phyloP scores from a whole-genome alignment of 2,329 filamentous ascomycete genomes.

The Sporothrix inflata region DNA sequence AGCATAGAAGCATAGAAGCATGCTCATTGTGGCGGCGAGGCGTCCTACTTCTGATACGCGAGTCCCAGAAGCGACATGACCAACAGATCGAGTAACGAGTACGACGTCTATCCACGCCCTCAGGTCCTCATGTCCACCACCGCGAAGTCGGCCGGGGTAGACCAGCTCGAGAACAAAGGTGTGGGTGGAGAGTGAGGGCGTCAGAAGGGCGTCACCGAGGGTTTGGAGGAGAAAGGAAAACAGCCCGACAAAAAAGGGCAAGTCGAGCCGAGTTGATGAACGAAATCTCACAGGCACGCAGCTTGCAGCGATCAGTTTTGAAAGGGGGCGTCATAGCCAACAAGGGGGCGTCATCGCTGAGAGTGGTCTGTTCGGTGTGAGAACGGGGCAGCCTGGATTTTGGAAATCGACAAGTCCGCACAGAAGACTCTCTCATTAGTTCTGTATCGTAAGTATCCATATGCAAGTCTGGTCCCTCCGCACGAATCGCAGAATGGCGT shows the following conservation, averaged over 20 bases:
- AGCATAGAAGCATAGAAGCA: not conserved
- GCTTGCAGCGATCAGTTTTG: not conserved
- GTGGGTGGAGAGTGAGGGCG: not conserved
- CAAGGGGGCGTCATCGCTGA: not conserved
- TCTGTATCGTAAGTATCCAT: not conserved
- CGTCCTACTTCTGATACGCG: not conserved
- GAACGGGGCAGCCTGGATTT: not conserved
- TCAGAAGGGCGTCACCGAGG: constrained; percentile 15
- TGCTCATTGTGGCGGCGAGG: not conserved
- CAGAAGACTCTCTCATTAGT: not conserved
- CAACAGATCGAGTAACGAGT: not conserved
- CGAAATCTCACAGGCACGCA: not conserved
- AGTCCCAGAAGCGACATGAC: not conserved
- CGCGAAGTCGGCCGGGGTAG: constrained; percentile 7
- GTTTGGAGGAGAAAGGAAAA: not conserved
- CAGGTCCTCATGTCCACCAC: not conserved
- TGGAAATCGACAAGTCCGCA: not conserved
- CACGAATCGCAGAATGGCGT: constrained; percentile 5
- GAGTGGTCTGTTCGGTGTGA: not conserved
- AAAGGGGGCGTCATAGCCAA: not conserved
- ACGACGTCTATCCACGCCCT: not conserved
- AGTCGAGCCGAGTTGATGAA: constrained; percentile 4
- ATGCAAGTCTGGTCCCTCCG: not conserved
- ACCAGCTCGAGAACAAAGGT: not conserved
- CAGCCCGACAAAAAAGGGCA: not conserved